Percentiles rank a stretch among this genome's conserved stretches.
Evolutionary conservation across 352 stramenopile species (phyloP).

Genomic region (Phytopythium litorale): DNA sequence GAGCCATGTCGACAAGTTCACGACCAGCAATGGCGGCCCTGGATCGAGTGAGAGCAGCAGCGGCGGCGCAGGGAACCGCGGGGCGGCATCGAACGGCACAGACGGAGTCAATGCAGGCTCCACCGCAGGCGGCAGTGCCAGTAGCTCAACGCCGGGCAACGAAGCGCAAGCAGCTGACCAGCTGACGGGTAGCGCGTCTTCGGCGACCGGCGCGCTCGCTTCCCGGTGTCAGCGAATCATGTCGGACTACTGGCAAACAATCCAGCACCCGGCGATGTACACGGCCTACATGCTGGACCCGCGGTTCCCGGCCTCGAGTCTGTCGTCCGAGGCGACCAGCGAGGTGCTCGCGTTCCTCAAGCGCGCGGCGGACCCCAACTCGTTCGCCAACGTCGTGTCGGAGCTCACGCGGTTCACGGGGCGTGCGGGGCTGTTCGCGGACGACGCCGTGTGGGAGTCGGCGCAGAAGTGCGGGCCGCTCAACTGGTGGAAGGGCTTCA

Average conservation of each 20-base stretch:
- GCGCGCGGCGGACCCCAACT: conserved; percentile 27
- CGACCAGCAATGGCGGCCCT: neutral
- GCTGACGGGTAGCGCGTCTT: neutral
- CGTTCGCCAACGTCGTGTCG: conserved; percentile 48
- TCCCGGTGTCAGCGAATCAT: conserved; percentile 55
- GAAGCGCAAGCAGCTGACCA: neutral
- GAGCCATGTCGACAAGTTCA: conserved; percentile 54
- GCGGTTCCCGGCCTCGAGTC: conserved; percentile 47
- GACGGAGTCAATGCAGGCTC: neutral
- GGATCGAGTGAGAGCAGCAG: neutral
- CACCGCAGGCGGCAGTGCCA: neutral
- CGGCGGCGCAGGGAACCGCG: neutral
- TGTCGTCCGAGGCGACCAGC: conserved; percentile 50
- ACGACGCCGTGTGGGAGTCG: conserved; percentile 73
- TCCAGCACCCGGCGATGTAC: conserved; percentile 72
- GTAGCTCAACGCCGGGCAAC: neutral
- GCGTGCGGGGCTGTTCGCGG: conserved; percentile 54
- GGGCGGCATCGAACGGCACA: neutral
- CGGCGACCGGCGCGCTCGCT: conserved; percentile 22
- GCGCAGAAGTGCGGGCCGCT: conserved; percentile 66
- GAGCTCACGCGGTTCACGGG: conserved; percentile 69
- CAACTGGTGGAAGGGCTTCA: conserved; percentile 82
- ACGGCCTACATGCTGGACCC: conserved; percentile 74
- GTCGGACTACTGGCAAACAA: conserved; percentile 47
- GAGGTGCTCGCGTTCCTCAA: conserved; percentile 66